Evolutionary conservation across 2,329 filamentous ascomycete species (phyloP).

Genomic region (Sphaerulina vaccinii): DNA sequence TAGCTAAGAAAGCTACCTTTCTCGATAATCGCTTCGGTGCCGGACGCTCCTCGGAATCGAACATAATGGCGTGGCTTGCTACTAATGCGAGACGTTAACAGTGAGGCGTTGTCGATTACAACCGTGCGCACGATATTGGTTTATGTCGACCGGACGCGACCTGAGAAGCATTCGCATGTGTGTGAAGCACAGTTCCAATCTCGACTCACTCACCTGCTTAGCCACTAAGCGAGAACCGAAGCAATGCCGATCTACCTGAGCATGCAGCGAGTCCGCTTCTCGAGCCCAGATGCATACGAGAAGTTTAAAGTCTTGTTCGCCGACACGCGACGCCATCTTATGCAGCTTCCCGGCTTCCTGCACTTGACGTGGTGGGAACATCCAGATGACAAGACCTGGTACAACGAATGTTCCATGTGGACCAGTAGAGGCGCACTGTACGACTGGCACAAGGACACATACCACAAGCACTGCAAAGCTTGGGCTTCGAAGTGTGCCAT

Average conservation of each 20-base stretch:
- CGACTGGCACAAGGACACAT: conserved; percentile 15
- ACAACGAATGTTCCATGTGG: conserved; percentile 13
- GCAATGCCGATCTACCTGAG: conserved; percentile 15
- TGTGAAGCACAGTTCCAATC: too few relatives aligned
- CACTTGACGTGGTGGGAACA: conserved; percentile 16
- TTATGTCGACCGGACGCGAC: too few relatives aligned
- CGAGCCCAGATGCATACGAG: conserved; percentile 8
- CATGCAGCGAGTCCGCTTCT: conserved; percentile 18
- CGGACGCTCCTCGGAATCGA: too few relatives aligned
- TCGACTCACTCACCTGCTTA: too few relatives aligned
- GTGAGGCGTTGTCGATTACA: too few relatives aligned
- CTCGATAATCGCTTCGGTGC: too few relatives aligned
- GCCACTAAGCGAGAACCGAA: too few relatives aligned
- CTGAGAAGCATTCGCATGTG: too few relatives aligned
- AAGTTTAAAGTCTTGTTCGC: conserved; percentile 15
- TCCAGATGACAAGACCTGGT: conserved; percentile 6
- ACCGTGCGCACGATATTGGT: too few relatives aligned
- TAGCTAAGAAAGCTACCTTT: too few relatives aligned
- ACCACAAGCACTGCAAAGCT: conserved; percentile 15
- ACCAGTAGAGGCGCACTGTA: conserved; percentile 6
- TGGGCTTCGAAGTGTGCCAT: conserved; percentile 12
- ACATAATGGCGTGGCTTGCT: too few relatives aligned
- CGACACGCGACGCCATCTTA: conserved; percentile 6
- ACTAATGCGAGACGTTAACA: too few relatives aligned
- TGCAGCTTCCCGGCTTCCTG: conserved; percentile 13